These are phyloP conservation scores for Scheffersomyces lignicola DNA, from an alignment of 1,139 yeast genomes.

Conservation along the genomic window DNA sequence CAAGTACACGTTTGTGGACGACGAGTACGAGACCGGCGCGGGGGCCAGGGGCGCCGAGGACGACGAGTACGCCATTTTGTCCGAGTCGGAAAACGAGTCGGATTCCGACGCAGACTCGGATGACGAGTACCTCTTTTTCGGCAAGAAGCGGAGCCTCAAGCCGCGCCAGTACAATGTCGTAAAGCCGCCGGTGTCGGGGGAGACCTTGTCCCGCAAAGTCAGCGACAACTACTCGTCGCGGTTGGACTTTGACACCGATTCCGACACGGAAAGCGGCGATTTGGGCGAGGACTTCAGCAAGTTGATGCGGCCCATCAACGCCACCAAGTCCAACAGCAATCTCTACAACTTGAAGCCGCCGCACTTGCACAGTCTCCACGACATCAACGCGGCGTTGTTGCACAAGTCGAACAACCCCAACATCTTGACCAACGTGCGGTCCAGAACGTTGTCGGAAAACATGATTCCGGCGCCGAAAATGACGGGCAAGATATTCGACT, in stretches of 20 bases:
- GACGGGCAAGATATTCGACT: conserved; percentile 4
- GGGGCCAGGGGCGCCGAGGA: neutral
- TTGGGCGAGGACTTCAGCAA: conserved; percentile 4
- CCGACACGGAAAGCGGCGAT: conserved; percentile 5
- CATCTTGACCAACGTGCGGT: conserved; percentile 10
- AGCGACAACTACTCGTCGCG: conserved; percentile 10
- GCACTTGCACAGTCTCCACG: conserved; percentile 5
- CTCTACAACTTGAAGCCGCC: conserved; percentile 3
- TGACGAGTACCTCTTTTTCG: conserved; percentile 7
- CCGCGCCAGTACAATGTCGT: conserved; percentile 1
- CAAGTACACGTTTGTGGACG: conserved; percentile 8
- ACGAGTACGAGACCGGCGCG: conserved; percentile 2
- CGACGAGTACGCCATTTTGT: conserved; percentile 15
- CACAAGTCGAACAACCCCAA: conserved; percentile 13
- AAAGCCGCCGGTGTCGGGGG: conserved; percentile 7
- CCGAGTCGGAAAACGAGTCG: conserved; percentile 17
- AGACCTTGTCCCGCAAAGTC: conserved; percentile 6
- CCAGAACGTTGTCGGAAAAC: conserved; percentile 10
- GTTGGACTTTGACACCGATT: conserved; percentile 6
- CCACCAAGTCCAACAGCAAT: conserved; percentile 1
- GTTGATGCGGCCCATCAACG: conserved; percentile 6
- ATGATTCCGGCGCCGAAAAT: conserved; percentile 8
- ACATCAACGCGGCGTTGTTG: conserved; percentile 7
- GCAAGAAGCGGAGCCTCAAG: conserved; percentile 1
- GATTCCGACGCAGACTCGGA: conserved; percentile 6